Base-by-base conservation (phyloP, 2,329 filamentous ascomycete genomes). In the Zymoseptoria brevis region DNA sequence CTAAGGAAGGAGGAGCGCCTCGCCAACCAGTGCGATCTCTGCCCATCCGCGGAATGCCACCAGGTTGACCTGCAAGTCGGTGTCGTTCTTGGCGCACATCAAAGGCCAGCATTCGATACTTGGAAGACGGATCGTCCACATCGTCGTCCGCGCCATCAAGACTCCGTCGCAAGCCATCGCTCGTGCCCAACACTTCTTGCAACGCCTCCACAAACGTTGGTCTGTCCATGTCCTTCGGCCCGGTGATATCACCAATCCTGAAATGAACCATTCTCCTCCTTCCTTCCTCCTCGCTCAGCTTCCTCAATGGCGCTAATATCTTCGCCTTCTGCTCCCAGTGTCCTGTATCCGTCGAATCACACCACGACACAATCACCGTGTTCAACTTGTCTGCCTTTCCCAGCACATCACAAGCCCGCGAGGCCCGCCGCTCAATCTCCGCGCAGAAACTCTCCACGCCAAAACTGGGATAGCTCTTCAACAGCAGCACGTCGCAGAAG, bases 401-500 rank as follows among this genome's bases (percentile, higher is more conserved):
- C 19, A 74, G 56, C 5, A 72, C 68, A 21, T 71, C 63, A 26
- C 69, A 71, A 2, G 69, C 67, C 26, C 70, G 57, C 5, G 62
- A 61, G 1, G 67, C 67, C 30, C 71, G 57, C 19, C 66, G 60
- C 13, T 57, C 56, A 22, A 74, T 71, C 54, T 73, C 71, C 1
- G 60, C 60, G 57, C 69, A 72, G 56, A 72, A 71, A 9, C 54
- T 57, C 3, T 67, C 61, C 9, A 71, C 51, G 2, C 69, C 68
- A 35, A 73, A 69, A 13, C 60, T 64, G 0, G 72, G 72, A 57
- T 72, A 73, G 48, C 63, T 65, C 29, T 67, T 66, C 19, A 74
- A 49, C 8, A 73, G 61, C 26, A 68, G 53, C 22, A 68, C 64
- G 55, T 72, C 70, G 52, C 67, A 69, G 57, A 71, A 72, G 63